Base-by-base conservation (phyloP, 2,329 filamentous ascomycete genomes). In the Verticillium tricorpus region DNA sequence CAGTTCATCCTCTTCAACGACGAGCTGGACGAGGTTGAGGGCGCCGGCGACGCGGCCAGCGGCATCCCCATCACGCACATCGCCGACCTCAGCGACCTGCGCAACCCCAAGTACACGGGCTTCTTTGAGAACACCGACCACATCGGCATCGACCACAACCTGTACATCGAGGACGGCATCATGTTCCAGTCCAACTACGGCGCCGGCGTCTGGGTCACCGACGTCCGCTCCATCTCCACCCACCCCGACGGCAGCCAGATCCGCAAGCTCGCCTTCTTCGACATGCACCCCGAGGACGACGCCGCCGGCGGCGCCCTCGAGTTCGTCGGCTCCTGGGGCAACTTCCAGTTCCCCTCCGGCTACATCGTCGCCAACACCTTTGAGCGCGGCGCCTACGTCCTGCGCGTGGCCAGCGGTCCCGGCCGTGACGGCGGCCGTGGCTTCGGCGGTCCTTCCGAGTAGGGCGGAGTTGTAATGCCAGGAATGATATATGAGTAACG, bases 41-140 rank as follows among this genome's bases (percentile, higher is more conserved):
- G 65, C 12, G 68, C 70, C 15, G 73, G 71, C 34, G 66, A 68
- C 2, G 75, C 70, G 5, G 70, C 69, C 5, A 70, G 77, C 61
- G 71, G 73, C 50, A 76, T 71, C 65, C 80, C 81, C 7, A 80
- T 78, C 28, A 82, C 80, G 1, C 83, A 82, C 69, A 80, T 83
- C 62, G 79, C 78, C 61, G 79, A 82, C 66, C 76, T 82, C 61
- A 69, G 71, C 54, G 69, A 72, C 56, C 73, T 81, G 19, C 72
- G 72, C 25, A 65, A 67, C 0, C 80, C 80, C 6, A 70, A 71
- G 57, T 69, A 75, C 66, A 76, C 72, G 2, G 78, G 78, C 34
- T 66, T 67, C 56, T 81, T 78, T 70, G 72, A 77, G 69, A 72
- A 70, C 54, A 71, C 73, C 19, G 71, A 70, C 31, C 67, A 68